Conservation (phyloP, 2,329 filamentous ascomycete species). For the Aspergillus texensis region DNA sequence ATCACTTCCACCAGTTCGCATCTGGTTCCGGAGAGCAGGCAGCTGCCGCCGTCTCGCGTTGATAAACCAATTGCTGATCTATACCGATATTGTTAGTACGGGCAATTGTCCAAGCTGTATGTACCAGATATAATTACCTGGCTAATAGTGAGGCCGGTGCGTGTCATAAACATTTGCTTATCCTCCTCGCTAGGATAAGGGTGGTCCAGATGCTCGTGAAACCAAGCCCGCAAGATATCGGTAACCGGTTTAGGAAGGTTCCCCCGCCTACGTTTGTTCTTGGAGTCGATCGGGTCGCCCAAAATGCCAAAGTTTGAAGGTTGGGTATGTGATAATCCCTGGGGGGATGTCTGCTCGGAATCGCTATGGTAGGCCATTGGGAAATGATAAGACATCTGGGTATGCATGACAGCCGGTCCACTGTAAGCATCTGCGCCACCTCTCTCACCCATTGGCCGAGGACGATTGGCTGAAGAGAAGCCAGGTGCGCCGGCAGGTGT, state of each 20-base stretch:
- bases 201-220: conserved; percentile 73
- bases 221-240: conserved; percentile 79
- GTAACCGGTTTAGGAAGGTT: conserved; percentile 92
- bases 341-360: conserved; percentile 35
- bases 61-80: conserved; percentile 59
- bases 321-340: conserved; percentile 31
- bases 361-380: conserved; percentile 35
- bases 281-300: conserved; percentile 40
- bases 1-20: conserved; percentile 37
- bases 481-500: conserved; percentile 10
- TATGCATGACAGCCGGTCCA: conserved; percentile 27
- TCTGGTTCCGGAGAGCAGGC: conserved; percentile 49
- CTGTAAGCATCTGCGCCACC: conserved; percentile 27
- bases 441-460: conserved; percentile 28
- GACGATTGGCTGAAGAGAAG: conserved; percentile 18
- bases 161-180: conserved; percentile 76
- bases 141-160: conserved; percentile 77
- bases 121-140: conserved; percentile 40
- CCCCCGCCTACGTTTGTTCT: conserved; percentile 65
- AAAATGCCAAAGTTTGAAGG: conserved; percentile 43
- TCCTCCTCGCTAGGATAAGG: conserved; percentile 88
- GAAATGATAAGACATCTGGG: conserved; percentile 33
- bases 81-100: conserved; percentile 3
- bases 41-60: conserved; percentile 53
- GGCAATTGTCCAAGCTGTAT: background rate